phyloP scores from a whole-genome alignment of 805 yeast genomes.

The Spathaspora girioi region DNA sequence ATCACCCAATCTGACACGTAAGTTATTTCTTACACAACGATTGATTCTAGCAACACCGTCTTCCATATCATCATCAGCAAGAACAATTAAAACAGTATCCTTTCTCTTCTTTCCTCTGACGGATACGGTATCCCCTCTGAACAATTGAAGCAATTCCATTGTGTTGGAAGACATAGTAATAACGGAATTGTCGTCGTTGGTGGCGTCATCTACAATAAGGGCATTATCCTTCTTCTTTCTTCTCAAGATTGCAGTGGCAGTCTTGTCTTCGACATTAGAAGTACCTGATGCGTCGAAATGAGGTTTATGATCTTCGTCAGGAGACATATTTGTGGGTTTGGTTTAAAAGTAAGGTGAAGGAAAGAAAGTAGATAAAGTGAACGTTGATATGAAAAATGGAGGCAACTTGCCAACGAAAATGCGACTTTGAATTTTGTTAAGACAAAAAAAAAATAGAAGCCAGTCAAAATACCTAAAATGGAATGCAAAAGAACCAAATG shows the following conservation, averaged over 20 bases:
- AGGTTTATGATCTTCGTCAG: slow-evolving; percentile 30
- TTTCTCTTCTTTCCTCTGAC: slow-evolving; percentile 98
- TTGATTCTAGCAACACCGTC: slow-evolving; percentile 93
- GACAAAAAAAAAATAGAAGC: background rate
- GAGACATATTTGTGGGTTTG: slow-evolving; percentile 3
- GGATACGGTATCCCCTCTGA: slow-evolving; percentile 96
- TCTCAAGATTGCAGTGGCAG: slow-evolving; percentile 96
- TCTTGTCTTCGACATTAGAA: slow-evolving; percentile 54
- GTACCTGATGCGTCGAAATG: slow-evolving; percentile 63
- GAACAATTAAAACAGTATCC: slow-evolving; percentile 93
- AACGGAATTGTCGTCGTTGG: slow-evolving; percentile 94
- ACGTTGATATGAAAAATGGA: background rate
- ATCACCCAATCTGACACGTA: slow-evolving; percentile 92
- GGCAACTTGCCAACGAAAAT: background rate
- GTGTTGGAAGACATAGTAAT: slow-evolving; percentile 93
- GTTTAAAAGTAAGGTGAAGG: background rate
- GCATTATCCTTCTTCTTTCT: slow-evolving; percentile 98
- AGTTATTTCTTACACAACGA: slow-evolving; percentile 93
- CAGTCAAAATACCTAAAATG: background rate
- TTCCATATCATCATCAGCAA: slow-evolving; percentile 94
- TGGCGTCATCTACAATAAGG: slow-evolving; percentile 92
- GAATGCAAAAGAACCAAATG: background rate
- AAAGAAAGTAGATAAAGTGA: background rate
- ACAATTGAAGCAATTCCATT: slow-evolving; percentile 89
- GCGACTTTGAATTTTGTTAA: background rate